Base-by-base conservation (phyloP, 257 asterid genomes). In the Penstemon barbatus region DNA sequence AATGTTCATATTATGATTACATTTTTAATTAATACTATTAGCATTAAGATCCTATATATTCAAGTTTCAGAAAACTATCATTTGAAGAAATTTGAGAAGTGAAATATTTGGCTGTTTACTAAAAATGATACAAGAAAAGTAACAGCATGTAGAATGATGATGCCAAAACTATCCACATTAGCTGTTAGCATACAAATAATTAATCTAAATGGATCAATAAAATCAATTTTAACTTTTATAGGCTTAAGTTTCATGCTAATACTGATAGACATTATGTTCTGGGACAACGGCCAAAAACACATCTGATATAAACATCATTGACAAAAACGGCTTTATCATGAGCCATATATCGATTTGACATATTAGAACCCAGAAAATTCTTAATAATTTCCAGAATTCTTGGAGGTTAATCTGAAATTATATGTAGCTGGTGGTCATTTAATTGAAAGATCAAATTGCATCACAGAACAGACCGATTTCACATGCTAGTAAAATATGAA, bases 291-390 rank as follows among this genome's bases (percentile, higher is more conserved):
- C 75, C 61, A 72, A 77, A 71, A 57, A 7, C 51, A 68, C 75
- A 79, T 82, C 86, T 78, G 82, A 79, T 78, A 63, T 63, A 78
- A 73, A 25, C 33, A 25, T 25, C 33, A 25, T 25, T 25, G 33
- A 25, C 33, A 25, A 25, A 25, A 25, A 25, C 33, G 43, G 65
- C 58, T 41, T 52, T 42, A 25, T 76, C 18, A 52, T 42, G 66
- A 63, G 9, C 54, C 66, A 66, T 54, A 55, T 39, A 52, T 36
- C 55, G 6, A 15, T 63, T 64, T 8, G 8, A 52, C 12, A 65
- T 64, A 53, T 15, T 53, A 6, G 44, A 56, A 62, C 68, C 67
- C 59, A 78, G 15, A 64, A 10, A 1, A 10, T 38, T 9, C 0
- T 69, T 36, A 8, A n/a, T 9, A 38, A 45, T 44, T 44, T 63